Base-by-base conservation (phyloP, 2,329 filamentous ascomycete genomes). In the Coniella vitis region DNA sequence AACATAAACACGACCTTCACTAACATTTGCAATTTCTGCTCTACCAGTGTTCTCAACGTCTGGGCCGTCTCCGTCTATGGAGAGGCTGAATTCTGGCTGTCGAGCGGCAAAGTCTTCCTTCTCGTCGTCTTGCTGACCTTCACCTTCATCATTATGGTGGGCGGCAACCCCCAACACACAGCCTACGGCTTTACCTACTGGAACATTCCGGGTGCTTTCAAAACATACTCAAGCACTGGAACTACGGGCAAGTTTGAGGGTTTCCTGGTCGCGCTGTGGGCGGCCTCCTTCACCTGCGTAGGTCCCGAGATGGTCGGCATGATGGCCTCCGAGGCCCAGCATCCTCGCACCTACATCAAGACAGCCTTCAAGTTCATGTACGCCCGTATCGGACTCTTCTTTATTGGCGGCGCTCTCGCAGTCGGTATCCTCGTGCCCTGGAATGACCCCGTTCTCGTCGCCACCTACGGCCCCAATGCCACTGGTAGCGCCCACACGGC, bases 81-180 rank as follows among this genome's bases (percentile, higher is more conserved):
- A 7, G 29, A 36, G 14, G 16, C 34, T 36, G 34, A 36, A n/a
- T 93, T 94, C 60, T 80, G 76, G 75, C 79, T 83, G 17, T 82
- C 87, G 2, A 63, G 87, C 2, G 83, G 83, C 47, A 89, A 90
- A 62, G 76, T 89, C 3, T 57, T 90, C 2, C 73, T 90, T 44
- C 86, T 87, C 52, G 65, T 89, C 32, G 84, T 79, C 1, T 72
- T 91, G 44, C 76, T 90, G 56, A 58, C 81, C 54, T 90, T 87
- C 68, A 91, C 88, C 2, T 88, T 95, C 60, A 75, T 94, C 55
- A 80, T 82, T 55, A 91, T 93, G 83, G 69, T 93, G 1, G 89
- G 88, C 7, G 89, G 86, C 3, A 93, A 91, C 56, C 89, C 89
- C 0, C 63, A 81, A 1, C 71, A 78, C 34, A 84, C 90, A 56